phyloP scores from a whole-genome alignment of 345 rosid species.

The Acer saccharum region DNA sequence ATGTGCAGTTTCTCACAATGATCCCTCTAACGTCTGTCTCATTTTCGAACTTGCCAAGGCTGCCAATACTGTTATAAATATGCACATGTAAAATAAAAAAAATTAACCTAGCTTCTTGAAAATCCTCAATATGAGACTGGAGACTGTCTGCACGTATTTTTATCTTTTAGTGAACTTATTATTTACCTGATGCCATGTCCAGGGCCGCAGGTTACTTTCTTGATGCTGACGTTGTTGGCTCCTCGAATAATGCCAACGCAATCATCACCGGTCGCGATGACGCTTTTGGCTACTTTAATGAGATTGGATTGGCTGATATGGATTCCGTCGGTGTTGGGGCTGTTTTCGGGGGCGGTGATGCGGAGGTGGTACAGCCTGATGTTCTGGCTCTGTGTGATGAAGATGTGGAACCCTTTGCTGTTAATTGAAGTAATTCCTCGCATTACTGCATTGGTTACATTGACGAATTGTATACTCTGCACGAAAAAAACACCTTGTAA shows the following conservation, averaged over 20 bases:
- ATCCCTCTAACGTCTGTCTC: conserved; percentile 62
- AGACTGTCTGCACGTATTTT: too few relatives aligned
- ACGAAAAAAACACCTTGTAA: too few relatives aligned
- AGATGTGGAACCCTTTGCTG: conserved; percentile 64
- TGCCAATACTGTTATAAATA: conserved; percentile 55
- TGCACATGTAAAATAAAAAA: neutral
- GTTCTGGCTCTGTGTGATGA: conserved; percentile 38
- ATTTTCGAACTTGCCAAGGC: conserved; percentile 63
- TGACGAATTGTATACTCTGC: conserved; percentile 47
- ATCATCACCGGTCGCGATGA: conserved; percentile 68
- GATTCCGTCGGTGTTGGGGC: conserved; percentile 77
- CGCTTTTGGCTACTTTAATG: conserved; percentile 40
- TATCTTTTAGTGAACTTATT: neutral
- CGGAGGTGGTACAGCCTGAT: conserved; percentile 28
- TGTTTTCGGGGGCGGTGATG: conserved; percentile 43
- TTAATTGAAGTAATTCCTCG: conserved; percentile 51
- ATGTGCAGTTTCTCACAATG: conserved; percentile 47
- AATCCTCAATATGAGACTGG: too few relatives aligned
- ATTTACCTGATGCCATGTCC: conserved; percentile 78
- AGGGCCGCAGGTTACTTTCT: conserved; percentile 63
- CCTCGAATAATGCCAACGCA: conserved; percentile 73
- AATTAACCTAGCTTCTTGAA: neutral
- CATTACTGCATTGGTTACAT: conserved; percentile 33
- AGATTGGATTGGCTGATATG: conserved; percentile 62
- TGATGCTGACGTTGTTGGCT: conserved; percentile 41